These are phyloP conservation scores for Trapa bicornis DNA, from an alignment of 345 rosid genomes.

Conservation along the genomic window DNA sequence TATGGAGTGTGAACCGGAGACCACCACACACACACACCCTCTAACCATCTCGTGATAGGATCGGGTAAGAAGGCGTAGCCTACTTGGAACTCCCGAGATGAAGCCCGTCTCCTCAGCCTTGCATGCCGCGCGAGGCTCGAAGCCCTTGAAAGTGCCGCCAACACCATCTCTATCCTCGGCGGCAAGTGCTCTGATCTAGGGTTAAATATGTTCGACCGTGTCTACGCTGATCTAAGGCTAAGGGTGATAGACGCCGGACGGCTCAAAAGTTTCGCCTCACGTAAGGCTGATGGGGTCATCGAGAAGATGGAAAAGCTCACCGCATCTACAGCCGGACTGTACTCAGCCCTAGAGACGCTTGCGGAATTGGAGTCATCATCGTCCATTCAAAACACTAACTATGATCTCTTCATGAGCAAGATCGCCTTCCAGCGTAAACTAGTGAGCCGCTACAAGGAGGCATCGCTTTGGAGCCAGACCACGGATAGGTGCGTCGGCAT, in stretches of 20 bases:
- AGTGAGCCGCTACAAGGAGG: constrained; percentile 19
- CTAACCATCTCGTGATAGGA: neutral
- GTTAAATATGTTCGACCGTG: constrained; percentile 16
- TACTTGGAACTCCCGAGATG: constrained; percentile 26
- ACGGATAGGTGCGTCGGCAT: constrained; percentile 23
- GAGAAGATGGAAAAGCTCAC: constrained; percentile 32
- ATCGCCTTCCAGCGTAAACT: constrained; percentile 20
- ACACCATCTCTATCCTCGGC: constrained; percentile 19
- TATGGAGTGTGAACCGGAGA: too few species aligned
- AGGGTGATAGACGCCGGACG: constrained; percentile 13
- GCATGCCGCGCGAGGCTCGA: constrained; percentile 33
- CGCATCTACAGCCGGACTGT: constrained; percentile 16
- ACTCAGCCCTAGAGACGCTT: constrained; percentile 14
- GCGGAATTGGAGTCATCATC: constrained; percentile 20
- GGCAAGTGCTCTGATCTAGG: constrained; percentile 19
- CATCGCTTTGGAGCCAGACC: constrained; percentile 33
- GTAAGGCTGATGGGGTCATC: constrained; percentile 12
- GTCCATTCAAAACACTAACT: constrained; percentile 7
- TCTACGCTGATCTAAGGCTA: constrained; percentile 14
- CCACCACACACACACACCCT: too few species aligned
- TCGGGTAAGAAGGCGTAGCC: constrained; percentile 24
- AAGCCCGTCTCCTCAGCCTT: constrained; percentile 21
- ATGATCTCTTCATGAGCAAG: constrained; percentile 20
- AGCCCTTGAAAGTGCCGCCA: constrained; percentile 23
- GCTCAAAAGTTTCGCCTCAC: constrained; percentile 12